Evolutionary conservation across 495 filamentous ascomycete species (phyloP).

Genomic region (Daldinia grandis): DNA sequence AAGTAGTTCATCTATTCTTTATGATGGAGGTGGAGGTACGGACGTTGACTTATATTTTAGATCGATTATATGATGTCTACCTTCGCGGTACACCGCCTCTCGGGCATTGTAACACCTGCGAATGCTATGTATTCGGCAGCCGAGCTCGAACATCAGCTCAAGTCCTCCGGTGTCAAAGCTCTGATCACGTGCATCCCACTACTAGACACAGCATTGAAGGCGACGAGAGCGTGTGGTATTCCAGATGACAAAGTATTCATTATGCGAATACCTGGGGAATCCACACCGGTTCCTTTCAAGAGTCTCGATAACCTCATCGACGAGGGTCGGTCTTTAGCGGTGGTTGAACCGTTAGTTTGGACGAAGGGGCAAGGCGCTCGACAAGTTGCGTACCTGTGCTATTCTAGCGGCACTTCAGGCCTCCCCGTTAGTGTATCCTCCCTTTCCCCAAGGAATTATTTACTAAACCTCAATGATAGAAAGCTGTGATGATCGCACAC

Average conservation of each 20-base stretch:
- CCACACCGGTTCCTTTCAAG: slow-evolving; percentile 66
- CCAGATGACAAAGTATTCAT: slow-evolving; percentile 78
- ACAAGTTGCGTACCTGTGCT: slow-evolving; percentile 85
- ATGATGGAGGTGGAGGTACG: background rate
- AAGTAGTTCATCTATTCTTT: slow-evolving; percentile 18
- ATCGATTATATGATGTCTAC: slow-evolving; percentile 80
- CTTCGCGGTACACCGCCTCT: slow-evolving; percentile 79
- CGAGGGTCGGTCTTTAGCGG: slow-evolving; percentile 67
- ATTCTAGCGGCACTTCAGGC: slow-evolving; percentile 88
- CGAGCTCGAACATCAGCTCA: slow-evolving; percentile 82
- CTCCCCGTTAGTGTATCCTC: slow-evolving; percentile 67
- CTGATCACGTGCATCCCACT: slow-evolving; percentile 84
- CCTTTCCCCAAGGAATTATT: background rate
- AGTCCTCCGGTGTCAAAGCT: slow-evolving; percentile 75
- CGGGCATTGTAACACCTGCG: slow-evolving; percentile 78
- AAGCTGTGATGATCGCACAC: slow-evolving; percentile 95
- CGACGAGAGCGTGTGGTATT: slow-evolving; percentile 71
- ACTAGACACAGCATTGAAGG: slow-evolving; percentile 73
- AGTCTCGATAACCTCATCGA: slow-evolving; percentile 74
- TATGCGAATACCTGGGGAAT: slow-evolving; percentile 70
- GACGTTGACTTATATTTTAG: slow-evolving; percentile 53
- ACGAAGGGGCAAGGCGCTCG: slow-evolving; percentile 75
- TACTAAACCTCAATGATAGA: slow-evolving; percentile 57
- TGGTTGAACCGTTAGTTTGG: slow-evolving; percentile 74
- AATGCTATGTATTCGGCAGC: slow-evolving; percentile 82